A percentile compares a stretch with the other conserved stretches of the same genome.
Conservation (phyloP, 306 rosid genomes). For the Chamaecrista fasciculata region DNA sequence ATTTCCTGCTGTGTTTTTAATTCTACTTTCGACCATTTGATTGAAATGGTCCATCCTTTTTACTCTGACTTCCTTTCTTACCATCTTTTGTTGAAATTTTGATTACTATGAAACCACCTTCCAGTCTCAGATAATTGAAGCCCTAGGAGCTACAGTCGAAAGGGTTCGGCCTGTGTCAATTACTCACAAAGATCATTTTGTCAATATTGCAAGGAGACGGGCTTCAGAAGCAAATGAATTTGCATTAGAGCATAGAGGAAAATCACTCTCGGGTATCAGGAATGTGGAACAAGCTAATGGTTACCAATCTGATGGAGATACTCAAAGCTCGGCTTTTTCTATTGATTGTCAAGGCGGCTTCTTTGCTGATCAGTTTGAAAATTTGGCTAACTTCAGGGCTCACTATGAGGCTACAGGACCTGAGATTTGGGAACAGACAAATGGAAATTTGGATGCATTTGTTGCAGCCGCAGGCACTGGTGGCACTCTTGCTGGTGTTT, state of each 20-base stretch:
- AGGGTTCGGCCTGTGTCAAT: constrained; percentile 93
- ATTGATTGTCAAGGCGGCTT: constrained; percentile 66
- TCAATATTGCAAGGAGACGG: constrained; percentile 78
- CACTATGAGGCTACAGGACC: constrained; percentile 91
- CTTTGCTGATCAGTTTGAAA: constrained; percentile 96
- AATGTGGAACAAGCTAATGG: constrained; percentile 37
- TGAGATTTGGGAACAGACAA: constrained; percentile 87
- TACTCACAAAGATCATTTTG: constrained; percentile 83
- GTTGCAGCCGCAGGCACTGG: constrained; percentile 96
- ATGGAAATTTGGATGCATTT: constrained; percentile 70
- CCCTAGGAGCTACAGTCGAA: constrained; percentile 87
- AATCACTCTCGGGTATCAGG: constrained; percentile 35
- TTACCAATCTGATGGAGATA: constrained; percentile 36
- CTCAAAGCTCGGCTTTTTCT: constrained; percentile 29
- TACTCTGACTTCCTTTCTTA: not conserved
- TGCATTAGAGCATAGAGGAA: constrained; percentile 36
- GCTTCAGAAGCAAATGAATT: constrained; percentile 75
- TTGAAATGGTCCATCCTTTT: constrained; percentile 9
- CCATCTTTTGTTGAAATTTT: not conserved
- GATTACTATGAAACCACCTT: constrained; percentile 14
- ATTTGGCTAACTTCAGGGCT: constrained; percentile 81
- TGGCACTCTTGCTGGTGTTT: constrained; percentile 89
- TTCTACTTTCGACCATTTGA: not conserved
- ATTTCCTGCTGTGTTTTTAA: not conserved
- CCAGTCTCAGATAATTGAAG: constrained; percentile 83